Evolutionary conservation across 441 rosid species (phyloP).

Genomic region (Erysimum cheiri): DNA sequence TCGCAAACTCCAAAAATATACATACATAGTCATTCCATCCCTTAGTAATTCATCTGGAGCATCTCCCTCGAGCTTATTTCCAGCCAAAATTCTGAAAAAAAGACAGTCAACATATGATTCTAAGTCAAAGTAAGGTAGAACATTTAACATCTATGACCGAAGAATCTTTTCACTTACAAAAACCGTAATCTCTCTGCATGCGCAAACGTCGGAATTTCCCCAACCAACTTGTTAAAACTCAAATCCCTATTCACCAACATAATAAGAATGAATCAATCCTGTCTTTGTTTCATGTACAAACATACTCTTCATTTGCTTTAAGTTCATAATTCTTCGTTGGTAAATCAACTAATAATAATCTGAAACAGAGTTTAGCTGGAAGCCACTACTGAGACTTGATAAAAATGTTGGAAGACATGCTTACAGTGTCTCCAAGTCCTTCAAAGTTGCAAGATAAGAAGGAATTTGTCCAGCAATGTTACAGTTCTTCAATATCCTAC

Average conservation of each 20-base stretch:
- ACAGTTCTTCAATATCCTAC: conserved; percentile 65
- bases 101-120: conserved; percentile 22
- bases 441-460: conserved; percentile 49
- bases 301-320: conserved; percentile 22
- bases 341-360: conserved; percentile 10
- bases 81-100: conserved; percentile 61
- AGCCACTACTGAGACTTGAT: conserved; percentile 16
- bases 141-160: conserved; percentile 6
- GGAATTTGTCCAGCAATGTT: conserved; percentile 59
- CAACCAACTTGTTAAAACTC: conserved; percentile 77
- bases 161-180: conserved; percentile 54
- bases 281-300: conserved; percentile 25
- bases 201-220: conserved; percentile 57
- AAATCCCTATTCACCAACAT: conserved; percentile 66
- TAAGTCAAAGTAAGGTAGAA: conserved; percentile 25
- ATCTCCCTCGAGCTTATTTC: conserved; percentile 69
- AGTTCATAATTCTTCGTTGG: conserved; percentile 17
- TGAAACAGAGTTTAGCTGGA: conserved; percentile 1
- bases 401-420: conserved; percentile 32
- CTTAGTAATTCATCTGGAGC: conserved; percentile 71
- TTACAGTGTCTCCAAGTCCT: conserved; percentile 60
- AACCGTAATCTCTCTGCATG: conserved; percentile 51
- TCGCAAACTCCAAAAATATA: conserved; percentile 31
- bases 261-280: conserved; percentile 16
- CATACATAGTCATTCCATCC: conserved; percentile 74